Evolutionary conservation across 2,329 filamentous ascomycete genomes (phyloP).

Genomic region (Botrytis porri): DNA sequence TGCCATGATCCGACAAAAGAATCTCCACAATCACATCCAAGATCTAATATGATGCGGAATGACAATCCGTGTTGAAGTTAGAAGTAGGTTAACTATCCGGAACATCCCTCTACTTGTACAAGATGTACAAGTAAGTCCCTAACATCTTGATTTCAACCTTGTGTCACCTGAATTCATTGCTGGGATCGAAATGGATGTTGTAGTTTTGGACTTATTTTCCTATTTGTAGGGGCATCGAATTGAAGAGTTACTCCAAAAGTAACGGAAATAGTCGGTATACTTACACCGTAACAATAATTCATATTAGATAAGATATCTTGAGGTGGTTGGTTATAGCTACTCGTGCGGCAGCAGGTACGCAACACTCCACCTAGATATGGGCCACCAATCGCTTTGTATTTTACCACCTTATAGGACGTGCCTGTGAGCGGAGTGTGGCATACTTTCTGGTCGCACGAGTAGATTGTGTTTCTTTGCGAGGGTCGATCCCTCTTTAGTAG

Average conservation of each 20-base stretch:
- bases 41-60: conserved; percentile 49
- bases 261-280: conserved; percentile 14
- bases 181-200: not conserved
- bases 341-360: too few species aligned
- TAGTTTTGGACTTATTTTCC: not conserved
- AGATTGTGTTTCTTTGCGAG: not conserved
- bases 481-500: not conserved
- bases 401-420: too few species aligned
- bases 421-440: too few species aligned
- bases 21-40: conserved; percentile 48
- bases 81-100: too few species aligned
- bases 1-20: conserved; percentile 34
- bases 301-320: not conserved
- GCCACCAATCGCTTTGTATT: too few species aligned
- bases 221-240: conserved; percentile 20
- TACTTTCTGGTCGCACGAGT: too few species aligned
- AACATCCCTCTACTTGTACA: not conserved
- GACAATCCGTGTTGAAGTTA: conserved; percentile 49
- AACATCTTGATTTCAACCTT: too few species aligned
- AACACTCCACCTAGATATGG: too few species aligned
- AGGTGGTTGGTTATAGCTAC: not conserved
- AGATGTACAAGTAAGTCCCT: not conserved
- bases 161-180: not conserved
- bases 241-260: conserved; percentile 17
- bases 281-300: conserved; percentile 24